Evolutionary conservation across 1,284 basidiomycete genomes (phyloP).

Genomic region (Megacollybia platyphylla): DNA sequence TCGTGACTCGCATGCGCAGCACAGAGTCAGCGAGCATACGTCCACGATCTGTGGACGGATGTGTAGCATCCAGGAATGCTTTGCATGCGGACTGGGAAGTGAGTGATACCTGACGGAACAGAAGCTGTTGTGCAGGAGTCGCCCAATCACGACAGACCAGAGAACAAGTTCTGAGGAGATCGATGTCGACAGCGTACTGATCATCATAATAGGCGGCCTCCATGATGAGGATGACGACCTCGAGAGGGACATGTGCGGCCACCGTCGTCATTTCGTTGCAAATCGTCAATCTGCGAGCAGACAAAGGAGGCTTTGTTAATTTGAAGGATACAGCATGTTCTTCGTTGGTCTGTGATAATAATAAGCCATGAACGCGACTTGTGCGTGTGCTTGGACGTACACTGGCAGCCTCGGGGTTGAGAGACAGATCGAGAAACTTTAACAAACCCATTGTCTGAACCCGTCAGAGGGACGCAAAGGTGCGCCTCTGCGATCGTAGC

Average conservation of each 20-base stretch:
- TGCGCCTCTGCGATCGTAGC: conserved; percentile 1
- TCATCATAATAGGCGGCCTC: conserved; percentile 36
- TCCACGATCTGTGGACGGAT: conserved; percentile 30
- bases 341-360: conserved; percentile 10
- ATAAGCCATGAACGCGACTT: conserved; percentile 7
- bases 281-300: conserved; percentile 9
- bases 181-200: conserved; percentile 20
- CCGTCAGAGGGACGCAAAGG: conserved; percentile 6
- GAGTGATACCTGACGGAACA: conserved; percentile 46
- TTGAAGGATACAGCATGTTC: conserved; percentile 24
- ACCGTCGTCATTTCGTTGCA: conserved; percentile 11
- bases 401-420: conserved; percentile 10
- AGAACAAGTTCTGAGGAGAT: conserved; percentile 36
- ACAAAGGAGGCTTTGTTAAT: conserved; percentile 12
- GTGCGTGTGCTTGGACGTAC: conserved; percentile 8
- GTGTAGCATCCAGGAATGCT: conserved; percentile 39
- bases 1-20: conserved; percentile 33
- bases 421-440: conserved; percentile 19
- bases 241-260: conserved; percentile 33
- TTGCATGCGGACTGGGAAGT: conserved; percentile 36
- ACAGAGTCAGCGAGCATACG: conserved; percentile 39
- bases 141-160: conserved; percentile 59
- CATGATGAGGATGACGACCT: conserved; percentile 49
- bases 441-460: conserved; percentile 21
- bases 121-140: conserved; percentile 41